These are phyloP conservation scores for Trichoderma citrinoviride DNA, from an alignment of 2,329 filamentous ascomycete species.

Conservation along the genomic window DNA sequence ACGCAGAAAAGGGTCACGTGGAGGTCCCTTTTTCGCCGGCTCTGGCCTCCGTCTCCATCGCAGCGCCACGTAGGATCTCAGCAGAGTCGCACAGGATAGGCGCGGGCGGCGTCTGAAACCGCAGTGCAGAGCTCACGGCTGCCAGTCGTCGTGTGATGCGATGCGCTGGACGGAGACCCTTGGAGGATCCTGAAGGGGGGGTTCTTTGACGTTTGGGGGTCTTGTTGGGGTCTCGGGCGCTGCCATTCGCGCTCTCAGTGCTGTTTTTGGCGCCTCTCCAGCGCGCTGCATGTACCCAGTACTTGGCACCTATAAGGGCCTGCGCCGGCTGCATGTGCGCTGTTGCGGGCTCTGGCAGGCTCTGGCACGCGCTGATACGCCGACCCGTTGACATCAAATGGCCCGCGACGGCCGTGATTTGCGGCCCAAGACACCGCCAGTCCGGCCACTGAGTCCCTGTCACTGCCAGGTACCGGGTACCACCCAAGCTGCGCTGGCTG, in stretches of 20 bases:
- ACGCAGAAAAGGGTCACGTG: constrained; percentile 20
- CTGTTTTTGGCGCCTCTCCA: neutral
- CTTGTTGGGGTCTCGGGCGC: neutral
- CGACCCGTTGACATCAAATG: constrained; percentile 13
- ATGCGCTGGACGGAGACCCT: constrained; percentile 3
- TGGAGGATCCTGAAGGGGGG: neutral
- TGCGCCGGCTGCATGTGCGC: constrained; percentile 11
- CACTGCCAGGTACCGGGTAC: neutral
- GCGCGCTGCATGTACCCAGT: constrained; percentile 1
- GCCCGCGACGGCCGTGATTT: constrained; percentile 8
- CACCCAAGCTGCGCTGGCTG: neutral
- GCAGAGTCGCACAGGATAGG: constrained; percentile 3
- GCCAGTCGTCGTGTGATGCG: constrained; percentile 7
- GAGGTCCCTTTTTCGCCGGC: constrained; percentile 16
- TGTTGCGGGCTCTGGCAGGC: neutral
- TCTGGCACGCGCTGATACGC: constrained; percentile 3
- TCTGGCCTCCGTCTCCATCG: constrained; percentile 12
- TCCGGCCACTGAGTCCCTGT: neutral
- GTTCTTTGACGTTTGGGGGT: neutral
- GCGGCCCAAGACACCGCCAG: constrained; percentile 21
- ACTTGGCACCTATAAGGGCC: constrained; percentile 4
- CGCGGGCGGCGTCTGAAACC: constrained; percentile 1
- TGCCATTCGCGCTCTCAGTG: too few species aligned
- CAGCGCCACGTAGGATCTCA: constrained; percentile 8
- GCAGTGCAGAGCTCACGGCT: neutral